Evolutionary conservation across 768 basidiomycete genomes (phyloP), one percentile per base, ranked within the genome.

Genomic region (Termitomyces sp.): DNA sequence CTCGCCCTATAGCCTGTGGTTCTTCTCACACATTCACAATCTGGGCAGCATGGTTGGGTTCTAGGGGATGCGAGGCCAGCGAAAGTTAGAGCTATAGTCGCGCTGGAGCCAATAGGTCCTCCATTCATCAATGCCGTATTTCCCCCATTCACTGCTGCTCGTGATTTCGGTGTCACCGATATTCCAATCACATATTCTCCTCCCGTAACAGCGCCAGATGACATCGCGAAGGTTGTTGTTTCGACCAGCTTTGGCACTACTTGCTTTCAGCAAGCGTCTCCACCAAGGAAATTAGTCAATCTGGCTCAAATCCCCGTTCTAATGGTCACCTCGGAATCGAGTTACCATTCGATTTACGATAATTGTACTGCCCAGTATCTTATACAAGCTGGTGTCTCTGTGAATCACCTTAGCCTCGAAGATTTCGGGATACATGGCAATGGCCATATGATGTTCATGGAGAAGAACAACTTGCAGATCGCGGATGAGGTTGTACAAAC

Each of bases 361-460:
- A 64, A 65, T 8, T 77, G 75, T 58, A 80, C 72, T 5, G 78
- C 73, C 21, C 66, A 72, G 31, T 83, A 72, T 63, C 65, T 83
- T 54, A 59, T 51, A 23, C 72, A 76, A 47, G 81, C 77, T 0
- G 81, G 80, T 0, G 78, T 81, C 19, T 53, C 65, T 17, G 77
- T 80, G 6, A 68, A 76, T 16, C 75, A 77, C 58, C 62, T 78
- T 38, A 66, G 66, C 16, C 63, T 83, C 17, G 67, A 65, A n/a
- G 70, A 72, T 31, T 59, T 77, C 1, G 81, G 81, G 8, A 77
- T 83, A 23, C 73, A 67, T 51, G 81, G 81, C 42, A 83, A 83
- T 60, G 81, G 78, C 1, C 81, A 83, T 66, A 76, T 83, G 75
- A 75, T 83, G 69, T 81, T 82, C 59, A 78, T 83, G 77, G 81